These are phyloP conservation scores for Aspergillus jensenii DNA, from an alignment of 2,329 filamentous ascomycete genomes.

Conservation along the genomic window DNA sequence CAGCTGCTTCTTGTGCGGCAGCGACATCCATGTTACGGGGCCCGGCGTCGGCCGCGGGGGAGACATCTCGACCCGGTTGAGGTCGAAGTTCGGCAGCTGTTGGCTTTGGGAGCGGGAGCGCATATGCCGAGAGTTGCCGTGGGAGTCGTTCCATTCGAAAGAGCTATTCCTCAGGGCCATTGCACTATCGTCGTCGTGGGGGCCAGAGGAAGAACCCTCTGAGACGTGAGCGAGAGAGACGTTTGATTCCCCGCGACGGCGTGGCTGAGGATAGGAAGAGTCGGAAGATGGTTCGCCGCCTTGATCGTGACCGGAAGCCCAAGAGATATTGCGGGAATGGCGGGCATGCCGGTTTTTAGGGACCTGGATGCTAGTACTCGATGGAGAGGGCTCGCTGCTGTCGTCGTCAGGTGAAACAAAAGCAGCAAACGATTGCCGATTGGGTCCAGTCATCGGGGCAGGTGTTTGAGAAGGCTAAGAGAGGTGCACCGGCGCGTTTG, in stretches of 20 bases:
- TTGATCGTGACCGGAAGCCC: conserved; percentile 35
- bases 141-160: conserved; percentile 23
- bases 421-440: conserved; percentile 12
- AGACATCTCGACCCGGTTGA: conserved; percentile 13
- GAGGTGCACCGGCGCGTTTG: conserved; percentile 4
- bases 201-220: conserved; percentile 28
- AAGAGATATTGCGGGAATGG: conserved; percentile 36
- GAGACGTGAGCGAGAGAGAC: conserved; percentile 32
- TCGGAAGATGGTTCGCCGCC: conserved; percentile 28
- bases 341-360: conserved; percentile 34
- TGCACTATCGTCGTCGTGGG: conserved; percentile 21
- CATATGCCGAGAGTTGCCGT: conserved; percentile 19
- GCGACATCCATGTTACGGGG: conserved; percentile 41
- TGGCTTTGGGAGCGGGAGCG: conserved; percentile 33
- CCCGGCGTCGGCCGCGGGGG: conserved; percentile 21
- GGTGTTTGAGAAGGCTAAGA: conserved; percentile 3
- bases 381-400: conserved; percentile 23
- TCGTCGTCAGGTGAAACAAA: conserved; percentile 16
- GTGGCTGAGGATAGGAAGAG: conserved; percentile 19
- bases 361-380: neutral
- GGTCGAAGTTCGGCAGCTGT: conserved; percentile 21
- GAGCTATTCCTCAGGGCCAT: conserved; percentile 34
- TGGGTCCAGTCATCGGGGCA: conserved; percentile 20
- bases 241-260: conserved; percentile 35
- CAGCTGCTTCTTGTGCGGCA: conserved; percentile 40